Evolutionary conservation across 2,329 filamentous ascomycete genomes (phyloP).

Genomic region (Cladophialophora exuberans): DNA sequence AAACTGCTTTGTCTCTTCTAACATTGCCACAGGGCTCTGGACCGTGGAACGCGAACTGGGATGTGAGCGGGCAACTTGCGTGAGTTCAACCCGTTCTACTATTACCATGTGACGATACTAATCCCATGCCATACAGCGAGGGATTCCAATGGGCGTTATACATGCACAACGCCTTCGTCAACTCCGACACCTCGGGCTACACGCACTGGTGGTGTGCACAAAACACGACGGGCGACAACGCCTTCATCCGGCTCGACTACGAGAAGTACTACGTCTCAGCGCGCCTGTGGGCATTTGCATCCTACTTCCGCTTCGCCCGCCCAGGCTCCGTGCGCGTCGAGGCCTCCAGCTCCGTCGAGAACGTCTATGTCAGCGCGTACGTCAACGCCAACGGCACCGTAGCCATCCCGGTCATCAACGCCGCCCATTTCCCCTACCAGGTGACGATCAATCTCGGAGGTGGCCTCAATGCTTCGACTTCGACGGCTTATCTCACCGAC

Average conservation of each 20-base stretch:
- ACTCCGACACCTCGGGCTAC: conserved; percentile 55
- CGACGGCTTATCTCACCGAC: conserved; percentile 44
- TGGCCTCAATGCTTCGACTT: conserved; percentile 35
- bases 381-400: conserved; percentile 41
- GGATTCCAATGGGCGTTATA: conserved; percentile 61
- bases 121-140: conserved; percentile 44
- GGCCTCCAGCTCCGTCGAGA: conserved; percentile 34
- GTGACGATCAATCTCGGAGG: conserved; percentile 11
- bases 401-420: conserved; percentile 38
- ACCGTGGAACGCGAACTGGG: conserved; percentile 49
- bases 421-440: conserved; percentile 21
- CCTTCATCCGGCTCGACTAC: conserved; percentile 34
- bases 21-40: conserved; percentile 54
- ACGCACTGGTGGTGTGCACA: conserved; percentile 59
- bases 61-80: conserved; percentile 19
- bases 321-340: conserved; percentile 44
- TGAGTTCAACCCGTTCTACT: conserved; percentile 51
- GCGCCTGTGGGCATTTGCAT: conserved; percentile 47
- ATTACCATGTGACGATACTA: conserved; percentile 42
- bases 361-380: conserved; percentile 35
- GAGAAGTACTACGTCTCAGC: conserved; percentile 39
- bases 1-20: conserved; percentile 54
- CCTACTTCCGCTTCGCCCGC: conserved; percentile 44
- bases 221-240: conserved; percentile 41
- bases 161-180: conserved; percentile 55